phyloP scores from a whole-genome alignment of 345 rosid species.

The Hypericum perforatum region DNA sequence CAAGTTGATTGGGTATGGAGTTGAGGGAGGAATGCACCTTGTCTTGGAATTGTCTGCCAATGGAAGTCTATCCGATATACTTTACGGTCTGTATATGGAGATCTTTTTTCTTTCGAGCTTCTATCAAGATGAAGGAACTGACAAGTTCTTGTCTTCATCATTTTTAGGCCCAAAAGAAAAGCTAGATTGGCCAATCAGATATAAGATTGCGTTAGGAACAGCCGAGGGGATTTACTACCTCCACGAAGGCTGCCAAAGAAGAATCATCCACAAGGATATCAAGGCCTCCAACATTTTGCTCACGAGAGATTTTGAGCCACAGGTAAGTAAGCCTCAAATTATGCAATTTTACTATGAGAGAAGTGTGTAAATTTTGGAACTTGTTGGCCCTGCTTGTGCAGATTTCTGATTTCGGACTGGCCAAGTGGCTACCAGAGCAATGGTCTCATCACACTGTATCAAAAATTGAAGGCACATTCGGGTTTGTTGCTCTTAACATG shows the following conservation, averaged over 20 bases:
- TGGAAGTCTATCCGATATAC: slow-evolving; percentile 77
- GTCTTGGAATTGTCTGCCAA: slow-evolving; percentile 78
- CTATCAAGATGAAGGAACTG: neutral
- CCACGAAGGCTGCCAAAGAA: slow-evolving; percentile 83
- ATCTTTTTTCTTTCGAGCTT: too few relatives aligned
- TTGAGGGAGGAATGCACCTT: slow-evolving; percentile 95
- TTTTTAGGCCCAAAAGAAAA: slow-evolving; percentile 47
- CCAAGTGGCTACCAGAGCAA: slow-evolving; percentile 90
- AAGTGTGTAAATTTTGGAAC: neutral
- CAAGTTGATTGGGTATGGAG: slow-evolving; percentile 71
- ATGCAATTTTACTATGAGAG: slow-evolving; percentile 1
- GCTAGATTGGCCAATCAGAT: slow-evolving; percentile 52
- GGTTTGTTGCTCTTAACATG: slow-evolving; percentile 34
- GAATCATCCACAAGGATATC: slow-evolving; percentile 90
- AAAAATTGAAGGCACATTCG: slow-evolving; percentile 89
- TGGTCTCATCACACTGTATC: slow-evolving; percentile 83
- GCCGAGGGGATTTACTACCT: slow-evolving; percentile 76
- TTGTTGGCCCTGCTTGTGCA: slow-evolving; percentile 10
- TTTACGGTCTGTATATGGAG: slow-evolving; percentile 51
- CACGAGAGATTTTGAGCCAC: slow-evolving; percentile 71
- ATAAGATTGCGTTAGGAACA: slow-evolving; percentile 68
- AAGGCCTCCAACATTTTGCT: slow-evolving; percentile 89
- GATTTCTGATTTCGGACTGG: slow-evolving; percentile 97
- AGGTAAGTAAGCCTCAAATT: slow-evolving; percentile 31
- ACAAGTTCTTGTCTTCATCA: neutral